Base-by-base conservation (phyloP, 75 land plant species). In the Picea sitchensis region DNA sequence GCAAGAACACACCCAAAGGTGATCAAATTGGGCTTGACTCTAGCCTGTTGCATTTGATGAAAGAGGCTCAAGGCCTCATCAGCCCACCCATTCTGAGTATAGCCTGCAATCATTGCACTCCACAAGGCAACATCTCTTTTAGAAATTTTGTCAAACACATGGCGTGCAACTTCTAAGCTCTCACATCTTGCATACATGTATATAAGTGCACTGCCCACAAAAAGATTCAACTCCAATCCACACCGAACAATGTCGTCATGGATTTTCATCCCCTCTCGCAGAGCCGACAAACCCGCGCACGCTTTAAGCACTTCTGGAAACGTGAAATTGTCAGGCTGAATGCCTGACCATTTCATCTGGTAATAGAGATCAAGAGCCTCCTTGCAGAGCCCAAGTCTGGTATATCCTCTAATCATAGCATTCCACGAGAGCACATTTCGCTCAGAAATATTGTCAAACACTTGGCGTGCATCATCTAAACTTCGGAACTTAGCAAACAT, bases 1-100 rank as follows among this genome's bases (percentile, higher is more conserved):
- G 86, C 86, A 32, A 91, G 64, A 74, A 88, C 79, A n/a, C 83
- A 79, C 12, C 82, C 60, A 32, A 86, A 91, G 5, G 93, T 91
- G 81, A 88, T 86, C 56, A 88, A 76, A 23, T 86, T 75, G 14
- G 90, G 88, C 5, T 75, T 34, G 30, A 76, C 23, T 5, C 78
- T 71, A 1, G 60, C 51, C 36, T 76, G 59, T 3, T 88, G 81
- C 89, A 88, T 91, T 32, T 65, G 34, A 62, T 14, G 61, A 78
- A 81, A 84, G 59, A 82, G 5, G 1, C 2, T 9, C 63, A 84
- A 30, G 13, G 89, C 77, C 34, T 82, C 73, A 8, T 47, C 31
- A 51, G 65, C 75, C 30, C 83, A 15, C 67, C 78, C 85, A 75
- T 84, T 61, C 61, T 59, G 34, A 31, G 59, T 83, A 56, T 58